Percentiles rank a stretch among this genome's conserved stretches.
Conservation (phyloP, 768 basidiomycete species). For the Cystoderma amianthinum region DNA sequence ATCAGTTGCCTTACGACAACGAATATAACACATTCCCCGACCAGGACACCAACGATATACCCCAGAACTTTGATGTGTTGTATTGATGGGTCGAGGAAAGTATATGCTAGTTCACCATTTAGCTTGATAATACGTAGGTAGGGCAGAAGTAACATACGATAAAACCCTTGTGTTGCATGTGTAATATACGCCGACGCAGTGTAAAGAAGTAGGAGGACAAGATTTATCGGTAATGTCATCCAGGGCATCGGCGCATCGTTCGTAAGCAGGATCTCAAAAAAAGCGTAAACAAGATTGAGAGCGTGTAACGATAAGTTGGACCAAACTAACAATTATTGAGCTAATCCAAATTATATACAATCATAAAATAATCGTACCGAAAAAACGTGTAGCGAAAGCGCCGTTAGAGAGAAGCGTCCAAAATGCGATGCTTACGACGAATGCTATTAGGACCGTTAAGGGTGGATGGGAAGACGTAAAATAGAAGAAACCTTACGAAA, state of each 20-base stretch:
- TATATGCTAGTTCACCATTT: no score
- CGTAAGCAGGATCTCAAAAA: slow-evolving; percentile 52
- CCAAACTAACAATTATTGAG: no score
- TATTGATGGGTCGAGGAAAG: slow-evolving; percentile 51
- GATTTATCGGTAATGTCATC: slow-evolving; percentile 33
- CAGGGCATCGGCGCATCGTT: slow-evolving; percentile 43
- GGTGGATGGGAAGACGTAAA: no score
- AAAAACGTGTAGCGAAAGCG: slow-evolving; percentile 33
- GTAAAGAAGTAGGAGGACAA: slow-evolving; percentile 47
- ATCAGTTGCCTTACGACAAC: slow-evolving; percentile 33
- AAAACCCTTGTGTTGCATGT: slow-evolving; percentile 47
- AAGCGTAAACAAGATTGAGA: slow-evolving; percentile 47
- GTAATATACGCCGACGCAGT: slow-evolving; percentile 65
- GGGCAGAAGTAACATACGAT: slow-evolving; percentile 35
- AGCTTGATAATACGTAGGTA: no score
- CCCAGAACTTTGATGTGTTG: slow-evolving; percentile 38
- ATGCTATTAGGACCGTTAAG: slow-evolving; percentile 34
- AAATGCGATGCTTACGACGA: slow-evolving; percentile 58
- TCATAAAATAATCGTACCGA: slow-evolving; percentile 28
- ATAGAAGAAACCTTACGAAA: slow-evolving; percentile 43
- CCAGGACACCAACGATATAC: slow-evolving; percentile 54
- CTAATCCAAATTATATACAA: no score
- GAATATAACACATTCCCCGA: slow-evolving; percentile 47
- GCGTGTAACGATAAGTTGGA: slow-evolving; percentile 50
- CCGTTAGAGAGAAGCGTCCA: slow-evolving; percentile 47